These are phyloP conservation scores for Spathaspora sp. DNA, from an alignment of 1,139 yeast species.

Conservation along the genomic window DNA sequence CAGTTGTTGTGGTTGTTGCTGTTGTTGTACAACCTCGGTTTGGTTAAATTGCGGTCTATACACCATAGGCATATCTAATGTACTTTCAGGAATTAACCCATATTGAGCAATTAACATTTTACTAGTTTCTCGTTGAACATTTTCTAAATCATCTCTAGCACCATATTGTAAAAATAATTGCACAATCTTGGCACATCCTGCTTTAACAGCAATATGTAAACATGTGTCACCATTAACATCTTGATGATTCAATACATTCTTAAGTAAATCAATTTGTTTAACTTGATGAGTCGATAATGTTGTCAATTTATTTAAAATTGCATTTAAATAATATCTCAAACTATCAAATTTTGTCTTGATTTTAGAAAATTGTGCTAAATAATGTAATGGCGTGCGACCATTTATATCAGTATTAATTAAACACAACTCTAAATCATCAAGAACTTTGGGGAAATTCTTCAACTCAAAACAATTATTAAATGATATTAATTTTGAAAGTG, in stretches of 20 bases:
- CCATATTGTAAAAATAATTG: slow-evolving; percentile 42
- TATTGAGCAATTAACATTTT: slow-evolving; percentile 29
- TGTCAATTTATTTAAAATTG: slow-evolving; percentile 38
- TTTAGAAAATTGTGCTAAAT: slow-evolving; percentile 61
- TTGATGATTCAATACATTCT: slow-evolving; percentile 65
- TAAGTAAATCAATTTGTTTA: slow-evolving; percentile 41
- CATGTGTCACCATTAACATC: slow-evolving; percentile 72
- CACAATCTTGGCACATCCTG: slow-evolving; percentile 39
- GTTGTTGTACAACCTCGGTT: slow-evolving; percentile 7
- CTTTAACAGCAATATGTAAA: slow-evolving; percentile 58
- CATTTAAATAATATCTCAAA: slow-evolving; percentile 38
- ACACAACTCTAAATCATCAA: slow-evolving; percentile 69
- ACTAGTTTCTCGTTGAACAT: slow-evolving; percentile 42
- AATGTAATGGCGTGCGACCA: slow-evolving; percentile 74
- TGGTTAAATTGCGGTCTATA: slow-evolving; percentile 8
- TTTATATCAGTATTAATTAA: slow-evolving; percentile 69
- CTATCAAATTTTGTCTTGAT: slow-evolving; percentile 49
- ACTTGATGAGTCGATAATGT: slow-evolving; percentile 31
- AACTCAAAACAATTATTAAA: slow-evolving; percentile 87
- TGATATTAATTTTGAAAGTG: slow-evolving; percentile 77
- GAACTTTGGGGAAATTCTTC: slow-evolving; percentile 68
- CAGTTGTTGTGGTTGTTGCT: slow-evolving; percentile 8
- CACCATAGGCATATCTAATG: slow-evolving; percentile 11
- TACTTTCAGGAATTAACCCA: slow-evolving; percentile 21
- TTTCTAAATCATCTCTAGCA: slow-evolving; percentile 47